phyloP scores from a whole-genome alignment of 2,329 filamentous ascomycete genomes.

The Botryotinia narcissicola region DNA sequence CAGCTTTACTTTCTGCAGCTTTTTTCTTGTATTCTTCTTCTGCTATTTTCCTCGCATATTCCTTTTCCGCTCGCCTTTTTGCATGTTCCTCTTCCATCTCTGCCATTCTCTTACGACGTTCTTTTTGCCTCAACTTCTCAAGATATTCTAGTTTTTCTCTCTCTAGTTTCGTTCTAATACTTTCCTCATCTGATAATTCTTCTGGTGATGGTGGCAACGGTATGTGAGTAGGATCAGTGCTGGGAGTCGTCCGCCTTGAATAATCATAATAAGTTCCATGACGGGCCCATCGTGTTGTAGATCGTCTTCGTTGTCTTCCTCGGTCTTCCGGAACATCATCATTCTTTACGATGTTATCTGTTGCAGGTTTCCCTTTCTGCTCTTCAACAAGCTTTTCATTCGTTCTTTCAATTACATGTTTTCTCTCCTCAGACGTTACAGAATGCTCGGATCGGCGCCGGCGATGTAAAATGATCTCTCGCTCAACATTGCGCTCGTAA shows the following conservation, averaged over 20 bases:
- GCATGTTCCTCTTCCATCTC: background rate
- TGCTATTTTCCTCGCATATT: background rate
- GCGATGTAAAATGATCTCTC: background rate
- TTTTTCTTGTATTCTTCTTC: background rate
- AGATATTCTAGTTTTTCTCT: background rate
- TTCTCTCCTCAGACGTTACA: no score
- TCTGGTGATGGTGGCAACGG: conserved; percentile 3
- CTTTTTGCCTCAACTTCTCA: background rate
- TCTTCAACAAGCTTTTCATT: background rate
- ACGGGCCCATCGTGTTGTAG: background rate
- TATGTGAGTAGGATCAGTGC: background rate
- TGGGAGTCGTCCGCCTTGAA: background rate
- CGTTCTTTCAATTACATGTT: background rate
- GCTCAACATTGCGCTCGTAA: background rate
- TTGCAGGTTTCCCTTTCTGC: background rate
- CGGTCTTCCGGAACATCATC: background rate
- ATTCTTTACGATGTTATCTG: background rate
- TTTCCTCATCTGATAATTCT: background rate
- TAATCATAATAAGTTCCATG: background rate
- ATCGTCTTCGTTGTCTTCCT: background rate
- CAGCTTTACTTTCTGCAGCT: background rate
- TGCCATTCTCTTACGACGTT: background rate
- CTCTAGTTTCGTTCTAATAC: background rate
- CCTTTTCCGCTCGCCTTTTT: background rate
- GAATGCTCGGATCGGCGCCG: background rate